Percentiles rank a stretch among this genome's conserved stretches.
These are phyloP conservation scores for Penicillium turbatum DNA, from an alignment of 495 filamentous ascomycete species.

Conservation along the genomic window DNA sequence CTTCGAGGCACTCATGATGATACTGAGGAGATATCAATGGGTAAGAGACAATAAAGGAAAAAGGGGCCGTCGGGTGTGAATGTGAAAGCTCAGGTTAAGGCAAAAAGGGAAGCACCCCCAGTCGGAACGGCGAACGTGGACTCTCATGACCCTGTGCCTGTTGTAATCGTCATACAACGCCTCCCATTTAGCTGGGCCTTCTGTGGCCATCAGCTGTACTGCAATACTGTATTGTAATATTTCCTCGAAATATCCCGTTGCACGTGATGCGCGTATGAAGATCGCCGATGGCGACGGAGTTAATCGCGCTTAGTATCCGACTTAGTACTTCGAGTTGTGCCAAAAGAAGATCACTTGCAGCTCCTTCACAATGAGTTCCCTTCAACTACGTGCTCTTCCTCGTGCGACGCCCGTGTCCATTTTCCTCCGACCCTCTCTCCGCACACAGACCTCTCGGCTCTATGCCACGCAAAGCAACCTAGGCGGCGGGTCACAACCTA, in stretches of 20 bases:
- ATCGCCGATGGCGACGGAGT: conserved; percentile 6
- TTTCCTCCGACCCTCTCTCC: conserved; percentile 14
- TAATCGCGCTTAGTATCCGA: background rate
- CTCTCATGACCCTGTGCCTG: conserved; percentile 17
- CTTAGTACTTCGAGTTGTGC: background rate
- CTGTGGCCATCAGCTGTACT: background rate
- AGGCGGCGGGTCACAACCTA: conserved; percentile 27
- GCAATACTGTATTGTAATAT: conserved; percentile 18
- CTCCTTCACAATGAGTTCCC: conserved; percentile 17
- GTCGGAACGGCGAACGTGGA: conserved; percentile 31
- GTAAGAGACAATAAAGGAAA: conserved; percentile 5
- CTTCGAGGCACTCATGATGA: conserved; percentile 83
- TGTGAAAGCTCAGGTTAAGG: conserved; percentile 13
- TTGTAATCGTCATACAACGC: conserved; percentile 5
- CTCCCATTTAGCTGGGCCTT: background rate
- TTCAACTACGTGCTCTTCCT: conserved; percentile 17
- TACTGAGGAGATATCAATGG: conserved; percentile 2
- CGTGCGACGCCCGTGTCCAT: conserved; percentile 13
- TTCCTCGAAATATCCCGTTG: conserved; percentile 1
- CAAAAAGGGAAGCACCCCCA: conserved; percentile 17
- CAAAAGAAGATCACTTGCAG: background rate
- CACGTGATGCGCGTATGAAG: conserved; percentile 8
- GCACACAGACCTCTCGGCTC: conserved; percentile 26
- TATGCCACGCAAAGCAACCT: conserved; percentile 54
- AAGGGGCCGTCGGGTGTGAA: conserved; percentile 1